A percentile compares a stretch with the other conserved stretches of the same genome.
phyloP scores from a whole-genome alignment of 2,329 filamentous ascomycete genomes.

The Apiospora hydei region DNA sequence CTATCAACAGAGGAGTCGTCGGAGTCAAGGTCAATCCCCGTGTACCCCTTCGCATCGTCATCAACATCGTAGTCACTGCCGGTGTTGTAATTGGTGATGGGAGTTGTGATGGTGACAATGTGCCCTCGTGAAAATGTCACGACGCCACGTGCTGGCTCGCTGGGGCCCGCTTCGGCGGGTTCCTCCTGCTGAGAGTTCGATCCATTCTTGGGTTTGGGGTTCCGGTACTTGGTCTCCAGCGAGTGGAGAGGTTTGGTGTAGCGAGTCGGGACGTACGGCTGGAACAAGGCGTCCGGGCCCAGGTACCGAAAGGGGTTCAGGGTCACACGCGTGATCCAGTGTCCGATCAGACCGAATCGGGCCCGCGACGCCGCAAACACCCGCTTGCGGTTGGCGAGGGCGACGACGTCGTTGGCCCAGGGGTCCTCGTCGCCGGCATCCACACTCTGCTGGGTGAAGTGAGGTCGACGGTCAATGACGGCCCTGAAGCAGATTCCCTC shows the following conservation, averaged over 20 bases:
- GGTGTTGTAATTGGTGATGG: background rate
- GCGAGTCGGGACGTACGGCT: background rate
- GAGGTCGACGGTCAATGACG: constrained; percentile 33
- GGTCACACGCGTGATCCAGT: constrained; percentile 26
- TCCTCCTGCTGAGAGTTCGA: background rate
- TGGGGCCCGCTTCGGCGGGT: background rate
- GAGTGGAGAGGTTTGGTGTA: background rate
- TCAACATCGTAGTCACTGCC: background rate
- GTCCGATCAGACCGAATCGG: constrained; percentile 25
- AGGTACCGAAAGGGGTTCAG: background rate
- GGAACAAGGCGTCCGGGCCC: background rate
- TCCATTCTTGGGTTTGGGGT: background rate
- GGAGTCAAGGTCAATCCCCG: background rate
- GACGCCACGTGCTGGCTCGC: background rate
- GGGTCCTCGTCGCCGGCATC: constrained; percentile 12
- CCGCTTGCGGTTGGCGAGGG: constrained; percentile 29
- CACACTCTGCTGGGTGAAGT: constrained; percentile 30
- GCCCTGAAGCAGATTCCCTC: constrained; percentile 31
- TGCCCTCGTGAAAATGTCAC: background rate
- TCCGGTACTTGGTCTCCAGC: background rate
- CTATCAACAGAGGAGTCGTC: background rate
- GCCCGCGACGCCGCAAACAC: background rate
- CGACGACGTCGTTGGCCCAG: constrained; percentile 34
- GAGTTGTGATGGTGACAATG: background rate
- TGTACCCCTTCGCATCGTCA: background rate